Evolutionary conservation across 192 early-diverging fungal species (phyloP).

Genomic region (Podochytrium sp.): DNA sequence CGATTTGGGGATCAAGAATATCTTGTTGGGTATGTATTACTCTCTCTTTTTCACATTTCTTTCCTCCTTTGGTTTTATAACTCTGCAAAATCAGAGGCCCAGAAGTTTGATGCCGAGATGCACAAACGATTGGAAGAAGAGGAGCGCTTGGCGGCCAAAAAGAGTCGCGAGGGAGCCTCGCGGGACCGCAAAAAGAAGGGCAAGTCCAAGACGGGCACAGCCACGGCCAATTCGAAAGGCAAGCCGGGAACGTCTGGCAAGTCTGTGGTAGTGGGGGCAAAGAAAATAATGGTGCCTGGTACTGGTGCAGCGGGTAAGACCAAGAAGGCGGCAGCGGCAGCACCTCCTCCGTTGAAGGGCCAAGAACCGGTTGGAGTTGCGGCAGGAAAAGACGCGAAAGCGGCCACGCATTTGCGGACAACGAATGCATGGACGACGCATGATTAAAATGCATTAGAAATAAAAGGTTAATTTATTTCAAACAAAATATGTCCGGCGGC

Average conservation of each 20-base stretch:
- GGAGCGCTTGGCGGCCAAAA: conserved; percentile 1
- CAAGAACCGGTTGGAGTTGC: too few relatives aligned
- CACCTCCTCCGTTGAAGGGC: too few relatives aligned
- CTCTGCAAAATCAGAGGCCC: conserved; percentile 17
- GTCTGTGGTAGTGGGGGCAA: not conserved
- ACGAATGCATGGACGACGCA: too few relatives aligned
- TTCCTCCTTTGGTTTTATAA: not conserved
- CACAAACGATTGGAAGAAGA: conserved; percentile 1
- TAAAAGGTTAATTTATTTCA: too few relatives aligned
- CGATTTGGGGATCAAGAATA: not conserved
- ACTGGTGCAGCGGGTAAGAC: too few relatives aligned
- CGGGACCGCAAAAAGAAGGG: not conserved
- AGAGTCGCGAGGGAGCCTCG: not conserved
- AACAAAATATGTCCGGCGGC: too few relatives aligned
- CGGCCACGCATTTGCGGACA: too few relatives aligned
- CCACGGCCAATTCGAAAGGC: not conserved
- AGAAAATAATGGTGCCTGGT: not conserved
- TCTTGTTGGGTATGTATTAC: not conserved
- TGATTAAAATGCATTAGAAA: too few relatives aligned
- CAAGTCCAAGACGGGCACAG: not conserved
- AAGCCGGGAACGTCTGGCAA: not conserved
- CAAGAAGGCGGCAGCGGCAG: too few relatives aligned
- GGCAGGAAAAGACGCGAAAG: too few relatives aligned
- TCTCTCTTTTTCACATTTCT: not conserved
- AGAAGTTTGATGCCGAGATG: conserved; percentile 8